A percentile compares a stretch with the other conserved stretches of the same genome.
Evolutionary conservation across 202 grass and related monocot genomes (phyloP).

Genomic region (Digitaria exilis): DNA sequence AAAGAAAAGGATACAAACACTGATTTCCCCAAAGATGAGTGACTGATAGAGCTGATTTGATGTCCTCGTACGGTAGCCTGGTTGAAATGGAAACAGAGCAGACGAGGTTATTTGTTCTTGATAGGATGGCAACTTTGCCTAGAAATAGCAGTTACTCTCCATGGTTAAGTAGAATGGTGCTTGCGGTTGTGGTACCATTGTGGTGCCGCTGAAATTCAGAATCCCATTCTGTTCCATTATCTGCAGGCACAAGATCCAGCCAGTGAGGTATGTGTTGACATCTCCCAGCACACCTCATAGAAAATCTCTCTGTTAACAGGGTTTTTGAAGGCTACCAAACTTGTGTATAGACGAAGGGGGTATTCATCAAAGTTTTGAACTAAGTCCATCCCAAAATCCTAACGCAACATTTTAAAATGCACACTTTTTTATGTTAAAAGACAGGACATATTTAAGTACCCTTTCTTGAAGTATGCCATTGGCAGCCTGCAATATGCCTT

Average conservation of each 20-base stretch:
- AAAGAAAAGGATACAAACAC: slow-evolving; percentile 12
- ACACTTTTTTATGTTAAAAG: not conserved
- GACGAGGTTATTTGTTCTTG: not conserved
- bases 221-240: slow-evolving; percentile 46
- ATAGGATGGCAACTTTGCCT: slow-evolving; percentile 9
- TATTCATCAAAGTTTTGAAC: not conserved
- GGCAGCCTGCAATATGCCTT: slow-evolving; percentile 66
- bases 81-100: slow-evolving; percentile 6
- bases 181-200: slow-evolving; percentile 36
- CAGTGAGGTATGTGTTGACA: not conserved
- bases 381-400: not conserved
- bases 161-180: slow-evolving; percentile 32
- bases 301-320: not conserved
- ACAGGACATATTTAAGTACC: slow-evolving; percentile 39
- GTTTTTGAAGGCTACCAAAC: not conserved
- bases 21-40: not conserved
- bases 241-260: slow-evolving; percentile 27
- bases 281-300: not conserved
- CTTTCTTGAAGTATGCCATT: slow-evolving; percentile 84
- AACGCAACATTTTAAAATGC: not conserved
- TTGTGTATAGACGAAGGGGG: not conserved
- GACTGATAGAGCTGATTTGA: not conserved
- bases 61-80: not conserved
- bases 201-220: not conserved
- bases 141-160: slow-evolving; percentile 36